Base-by-base conservation (phyloP, 805 yeast genomes). In the Suhomyces sp. region DNA sequence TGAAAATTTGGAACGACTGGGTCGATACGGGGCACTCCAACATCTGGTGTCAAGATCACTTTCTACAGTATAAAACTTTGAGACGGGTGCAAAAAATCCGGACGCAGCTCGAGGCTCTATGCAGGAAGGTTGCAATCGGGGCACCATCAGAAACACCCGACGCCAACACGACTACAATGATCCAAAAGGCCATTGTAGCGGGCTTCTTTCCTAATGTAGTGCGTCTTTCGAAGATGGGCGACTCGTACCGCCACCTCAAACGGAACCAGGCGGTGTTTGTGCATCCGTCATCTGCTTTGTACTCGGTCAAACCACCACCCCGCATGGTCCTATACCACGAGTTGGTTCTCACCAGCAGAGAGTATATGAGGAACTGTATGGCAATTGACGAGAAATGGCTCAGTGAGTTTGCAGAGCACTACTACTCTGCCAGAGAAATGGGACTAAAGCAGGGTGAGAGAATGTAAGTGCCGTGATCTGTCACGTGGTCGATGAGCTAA, bases 1-100 rank as follows among this genome's bases (percentile, higher is more conserved):
- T 92, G 46, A 85, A 87, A 53, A 79, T 91, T 0, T 93, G 85
- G 78, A 75, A 81, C n/a, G 84, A 84, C 56, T 93, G 96, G 96
- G 76, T 64, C 4, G 83, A 81, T 4, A 78, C 78, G 33, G 88
- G 86, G 1, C 84, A 72, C 62, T 85, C 96, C 0, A 73, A 73
- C 21, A 79, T 81, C 46, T 93, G 97, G 97, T 92, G 97, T 61
- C 79, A 77, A 54, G 97, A 91, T 59, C 86, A 89, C 61, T 89
- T 82, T 61, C 63, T 93, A 2, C 97, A 92, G 61, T 85, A 83
- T 66, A 81, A 87, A 58, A 81, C 94, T 0, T 68, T 93, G 66
- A 74, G 72, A 44, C 71, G 96, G 48, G 91, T 85, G 0, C 71
- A 81, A 50, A 89, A 86, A 47, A 84, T 92, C 1, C 71, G 93